A percentile compares a stretch with the other conserved stretches of the same genome.
These are phyloP conservation scores for Aeschynomene evenia DNA, from an alignment of 306 rosid species.

Conservation along the genomic window DNA sequence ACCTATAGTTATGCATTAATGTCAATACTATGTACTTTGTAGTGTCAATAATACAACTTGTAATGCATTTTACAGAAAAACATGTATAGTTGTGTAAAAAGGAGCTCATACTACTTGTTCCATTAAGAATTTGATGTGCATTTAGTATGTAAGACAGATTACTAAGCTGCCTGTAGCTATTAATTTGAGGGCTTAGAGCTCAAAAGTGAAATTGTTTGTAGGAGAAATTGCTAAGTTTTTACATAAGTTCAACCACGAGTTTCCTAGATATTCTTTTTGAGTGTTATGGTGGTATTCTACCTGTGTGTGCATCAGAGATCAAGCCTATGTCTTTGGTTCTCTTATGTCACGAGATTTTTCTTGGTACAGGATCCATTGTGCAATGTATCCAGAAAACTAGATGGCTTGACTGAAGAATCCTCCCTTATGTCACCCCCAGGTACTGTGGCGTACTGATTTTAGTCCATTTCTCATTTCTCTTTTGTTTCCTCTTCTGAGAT, in stretches of 20 bases:
- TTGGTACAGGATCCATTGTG: constrained; percentile 49
- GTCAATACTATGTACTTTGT: neutral
- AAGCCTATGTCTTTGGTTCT: constrained; percentile 12
- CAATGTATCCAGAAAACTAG: constrained; percentile 36
- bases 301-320: neutral
- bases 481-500: constrained; percentile 23
- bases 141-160: neutral
- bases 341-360: constrained; percentile 11
- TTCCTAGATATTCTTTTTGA: neutral
- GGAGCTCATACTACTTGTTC: neutral
- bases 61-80: constrained; percentile 3
- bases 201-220: neutral
- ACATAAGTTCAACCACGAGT: neutral
- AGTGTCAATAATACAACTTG: neutral
- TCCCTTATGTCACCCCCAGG: constrained; percentile 41
- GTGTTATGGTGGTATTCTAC: constrained; percentile 2
- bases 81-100: neutral
- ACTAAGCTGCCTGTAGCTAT: neutral
- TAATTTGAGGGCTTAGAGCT: neutral
- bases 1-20: too few species aligned
- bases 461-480: constrained; percentile 2
- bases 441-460: constrained; percentile 26
- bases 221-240: neutral
- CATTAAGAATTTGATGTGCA: neutral
- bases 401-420: constrained; percentile 43